Evolutionary conservation across 2,329 filamentous ascomycete species (phyloP), one percentile per base, ranked within the genome.

Genomic region (Xylaria sp.): DNA sequence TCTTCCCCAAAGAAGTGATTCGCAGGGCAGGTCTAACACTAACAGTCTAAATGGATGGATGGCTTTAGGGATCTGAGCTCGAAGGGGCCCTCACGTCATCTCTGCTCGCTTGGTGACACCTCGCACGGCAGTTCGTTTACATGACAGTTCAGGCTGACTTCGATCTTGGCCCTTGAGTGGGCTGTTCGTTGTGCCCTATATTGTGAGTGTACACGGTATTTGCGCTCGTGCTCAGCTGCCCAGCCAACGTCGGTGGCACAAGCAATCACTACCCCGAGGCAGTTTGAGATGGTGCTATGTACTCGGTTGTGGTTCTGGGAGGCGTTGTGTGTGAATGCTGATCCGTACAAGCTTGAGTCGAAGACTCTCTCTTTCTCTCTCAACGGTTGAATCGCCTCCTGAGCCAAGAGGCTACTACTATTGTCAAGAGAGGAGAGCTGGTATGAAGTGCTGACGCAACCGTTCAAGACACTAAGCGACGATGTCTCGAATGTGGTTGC

Each of bases 51-150:
- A n/a, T n/a, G n/a, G n/a, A n/a, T n/a, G n/a, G 16, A 30, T 30
- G 23, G 23, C 23, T 30, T 30, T 42, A 42, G 37, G 48, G n/a
- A 11, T 50, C 19, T 9, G 48, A 48, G 9, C 11, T 42, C 37
- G 23, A 51, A 23, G 19, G 23, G 34, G 10, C 5, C 49, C 49
- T 64, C 62, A 64, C 62, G 62, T 64, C 62, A 64, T 64, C 58
- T 64, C 62, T 57, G 62, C 57, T 57, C 60, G 55, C 57, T 62
- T 53, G 42, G 60, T 13, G 23, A 51, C 11, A 16, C 42, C 11
- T n/a, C 5, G 42, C 13, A 46, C 10, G 42, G 42, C n/a, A 46
- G 42, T 46, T 46, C 42, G 42, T 46, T 46, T n/a, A 11, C 42
- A 46, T 46, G n/a, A 16, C 5, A 46, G 42, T 11, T n/a, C 37